Evolutionary conservation across 2,329 filamentous ascomycete genomes (phyloP), one percentile per base, ranked within the genome.

Genomic region (Ophiocordyceps camponoti-rufipedis): DNA sequence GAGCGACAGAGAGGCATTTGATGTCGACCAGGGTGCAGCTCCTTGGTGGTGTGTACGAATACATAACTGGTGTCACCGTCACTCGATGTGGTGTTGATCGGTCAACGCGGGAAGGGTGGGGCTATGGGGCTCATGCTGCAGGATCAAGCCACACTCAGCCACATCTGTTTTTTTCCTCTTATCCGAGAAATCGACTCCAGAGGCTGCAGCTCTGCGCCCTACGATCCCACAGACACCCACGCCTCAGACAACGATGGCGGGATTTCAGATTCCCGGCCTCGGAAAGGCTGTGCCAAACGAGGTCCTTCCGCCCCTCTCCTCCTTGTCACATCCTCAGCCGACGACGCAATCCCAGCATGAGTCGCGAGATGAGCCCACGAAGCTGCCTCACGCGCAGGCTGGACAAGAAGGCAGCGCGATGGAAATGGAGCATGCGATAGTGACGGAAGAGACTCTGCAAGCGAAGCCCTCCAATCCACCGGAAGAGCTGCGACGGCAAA

Each of bases 231-330:
- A 23, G 23, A 23, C 23, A 18, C 29, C 35, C 23, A 23, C 23
- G 23, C 23, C 23, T 23, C 23, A 23, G 5, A 16, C n/a, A 28
- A 47, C 8, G 10, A 67, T 67, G 64, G 61, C 64, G 28, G 62
- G 61, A 45, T 67, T 67, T 32, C 62, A 65, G 46, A 67, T 67
- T 32, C 64, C 64, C 29, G 64, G 64, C 45, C 54, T 67, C 14
- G 64, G 64, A 11, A 62, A 66, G 48, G 64, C 64, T 44, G 65
- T 62, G 49, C 62, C 62, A 5, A 65, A 67, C 45, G 64, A 67
- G 45, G 57, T 54, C 2, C 52, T 67, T 2, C 64, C 64, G 1
- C 64, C 64, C 12, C 53, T 66, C 0, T 14, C 14, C 4, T n/a
- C 33, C 12, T 35, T 35, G 23, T 23, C 23, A 23, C 23, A 23